Base-by-base conservation (phyloP, 1,139 yeast genomes). In the Scheffersomyces insectosa region DNA sequence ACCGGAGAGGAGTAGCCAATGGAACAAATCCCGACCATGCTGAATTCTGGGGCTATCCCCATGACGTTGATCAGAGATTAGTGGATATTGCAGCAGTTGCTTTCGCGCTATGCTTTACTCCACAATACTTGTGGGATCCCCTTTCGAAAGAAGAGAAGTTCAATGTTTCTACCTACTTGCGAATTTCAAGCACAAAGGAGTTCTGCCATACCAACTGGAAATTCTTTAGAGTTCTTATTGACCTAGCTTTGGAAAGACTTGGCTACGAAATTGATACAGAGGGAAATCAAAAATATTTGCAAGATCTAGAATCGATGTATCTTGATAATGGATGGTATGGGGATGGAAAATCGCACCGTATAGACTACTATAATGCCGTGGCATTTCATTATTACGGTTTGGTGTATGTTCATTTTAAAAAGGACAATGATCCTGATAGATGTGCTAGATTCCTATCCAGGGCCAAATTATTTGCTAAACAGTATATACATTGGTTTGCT, bases 71-170 rank as follows among this genome's bases (percentile, higher is more conserved):
- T 29, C 67, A 62, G 46, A 44, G 50, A 28, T 52, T 57, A 40
- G 67, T 62, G 3, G 67, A 62, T 39, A 40, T 59, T 39, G 66
- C 67, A 4, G 65, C 63, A 1, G 38, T 62, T 40, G 64, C 62
- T 2, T 57, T 48, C 44, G 62, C 62, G 4, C 40, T 62, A 36
- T 49, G 52, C 9, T 43, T 52, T 36, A 49, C 50, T 13, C 58
- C 59, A 1, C 53, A 59, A 37, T 42, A 48, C 9, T 42, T 62
- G 27, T 62, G 60, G 61, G 62, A 60, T 3, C 67, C 67, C 1
- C 42, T 62, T 36, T 13, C 42, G 2, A 47, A 42, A 1, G 42
- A 43, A 10, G 62, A 50, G 3, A 56, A 59, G 43, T 29, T 37
- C 16, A 50, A 49, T 40, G 52, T 60, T 8, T 43, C 25, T n/a